phyloP scores from a whole-genome alignment of 1,139 yeast genomes.

The Geotrichum macrosporum region DNA sequence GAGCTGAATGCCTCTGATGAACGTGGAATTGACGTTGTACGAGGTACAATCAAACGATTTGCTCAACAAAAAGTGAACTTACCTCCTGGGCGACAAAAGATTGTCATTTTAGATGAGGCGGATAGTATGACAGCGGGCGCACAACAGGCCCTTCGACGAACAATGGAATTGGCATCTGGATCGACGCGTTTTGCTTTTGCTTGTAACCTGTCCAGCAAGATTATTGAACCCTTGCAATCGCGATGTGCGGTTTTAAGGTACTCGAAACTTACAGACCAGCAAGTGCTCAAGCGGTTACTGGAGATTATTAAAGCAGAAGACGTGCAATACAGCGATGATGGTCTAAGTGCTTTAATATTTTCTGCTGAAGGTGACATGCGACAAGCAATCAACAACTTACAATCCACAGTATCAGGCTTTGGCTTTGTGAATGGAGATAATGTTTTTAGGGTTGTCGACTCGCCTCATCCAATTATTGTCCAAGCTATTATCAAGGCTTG shows the following conservation, averaged over 20 bases:
- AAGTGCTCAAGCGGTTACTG: constrained; percentile 70
- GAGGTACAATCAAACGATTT: constrained; percentile 88
- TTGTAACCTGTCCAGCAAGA: constrained; percentile 89
- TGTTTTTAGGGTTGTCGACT: constrained; percentile 92
- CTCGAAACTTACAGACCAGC: constrained; percentile 74
- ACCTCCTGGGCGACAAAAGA: constrained; percentile 77
- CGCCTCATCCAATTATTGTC: constrained; percentile 89
- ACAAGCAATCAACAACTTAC: constrained; percentile 91
- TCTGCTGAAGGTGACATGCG: constrained; percentile 99
- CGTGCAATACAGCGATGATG: constrained; percentile 81
- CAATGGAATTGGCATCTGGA: constrained; percentile 93
- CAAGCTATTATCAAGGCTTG: constrained; percentile 66
- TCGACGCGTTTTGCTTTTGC: constrained; percentile 97
- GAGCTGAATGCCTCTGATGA: constrained; percentile 96
- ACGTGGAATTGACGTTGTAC: constrained; percentile 90
- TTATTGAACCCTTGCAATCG: constrained; percentile 93
- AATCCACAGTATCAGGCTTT: constrained; percentile 91
- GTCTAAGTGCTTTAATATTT: constrained; percentile 88
- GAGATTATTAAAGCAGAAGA: constrained; percentile 67
- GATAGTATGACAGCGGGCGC: constrained; percentile 99
- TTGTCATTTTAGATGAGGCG: constrained; percentile 88
- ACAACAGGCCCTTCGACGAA: constrained; percentile 92
- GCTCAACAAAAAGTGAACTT: constrained; percentile 85
- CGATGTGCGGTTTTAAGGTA: constrained; percentile 94
- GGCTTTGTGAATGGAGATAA: constrained; percentile 84